Evolutionary conservation across 148 eudicot species (phyloP).

Genomic region (Persicaria tinctoria): DNA sequence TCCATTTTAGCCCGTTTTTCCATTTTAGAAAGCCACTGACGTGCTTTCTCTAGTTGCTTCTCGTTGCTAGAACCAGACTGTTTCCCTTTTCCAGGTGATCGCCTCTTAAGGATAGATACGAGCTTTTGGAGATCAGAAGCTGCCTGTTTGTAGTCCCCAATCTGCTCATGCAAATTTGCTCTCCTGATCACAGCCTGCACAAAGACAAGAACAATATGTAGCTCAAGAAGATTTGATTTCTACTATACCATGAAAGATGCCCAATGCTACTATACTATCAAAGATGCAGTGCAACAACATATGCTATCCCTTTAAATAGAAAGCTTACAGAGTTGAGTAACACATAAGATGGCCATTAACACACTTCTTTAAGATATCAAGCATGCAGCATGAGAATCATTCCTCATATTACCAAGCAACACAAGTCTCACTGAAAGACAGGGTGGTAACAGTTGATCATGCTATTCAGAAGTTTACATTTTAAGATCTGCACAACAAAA

Average conservation of each 20-base stretch:
- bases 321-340: neutral
- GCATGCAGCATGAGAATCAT: neutral
- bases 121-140: conserved; percentile 56
- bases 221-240: neutral
- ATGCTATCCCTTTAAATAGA: neutral
- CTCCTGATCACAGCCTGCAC: conserved; percentile 76
- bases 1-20: conserved; percentile 65
- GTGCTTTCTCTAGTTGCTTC: conserved; percentile 55
- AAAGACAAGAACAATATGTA: conserved; percentile 4
- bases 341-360: neutral
- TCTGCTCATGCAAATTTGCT: conserved; percentile 72
- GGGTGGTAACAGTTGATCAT: neutral
- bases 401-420: neutral
- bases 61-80: conserved; percentile 42
- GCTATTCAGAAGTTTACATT: neutral
- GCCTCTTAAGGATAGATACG: conserved; percentile 51
- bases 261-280: neutral
- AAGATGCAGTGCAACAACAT: neutral
- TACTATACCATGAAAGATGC: too few relatives aligned
- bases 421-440: neutral
- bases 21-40: conserved; percentile 40
- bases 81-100: conserved; percentile 33
- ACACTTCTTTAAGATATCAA: neutral
- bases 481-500: neutral
- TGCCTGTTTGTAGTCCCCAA: conserved; percentile 78